A percentile compares a stretch with the other conserved stretches of the same genome.
Evolutionary conservation across 2,329 filamentous ascomycete species (phyloP).

Genomic region (Curvularia hawaiiensis): DNA sequence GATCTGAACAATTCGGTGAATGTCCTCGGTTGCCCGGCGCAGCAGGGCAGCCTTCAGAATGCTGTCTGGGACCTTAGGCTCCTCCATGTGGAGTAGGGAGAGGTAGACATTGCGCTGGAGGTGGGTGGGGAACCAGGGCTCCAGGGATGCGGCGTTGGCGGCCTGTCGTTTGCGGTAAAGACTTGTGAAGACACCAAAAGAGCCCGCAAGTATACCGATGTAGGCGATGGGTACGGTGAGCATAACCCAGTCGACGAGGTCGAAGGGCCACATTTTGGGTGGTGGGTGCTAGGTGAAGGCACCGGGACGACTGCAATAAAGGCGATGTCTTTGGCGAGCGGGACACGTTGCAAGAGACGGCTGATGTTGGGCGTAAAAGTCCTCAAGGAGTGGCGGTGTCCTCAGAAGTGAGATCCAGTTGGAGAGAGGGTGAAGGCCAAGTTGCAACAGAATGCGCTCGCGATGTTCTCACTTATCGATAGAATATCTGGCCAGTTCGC

Average conservation of each 20-base stretch:
- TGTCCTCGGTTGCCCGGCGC: constrained; percentile 88
- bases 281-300: constrained; percentile 20
- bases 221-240: constrained; percentile 89
- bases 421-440: constrained; percentile 12
- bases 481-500: constrained; percentile 36
- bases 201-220: constrained; percentile 82
- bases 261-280: constrained; percentile 44
- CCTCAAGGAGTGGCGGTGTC: constrained; percentile 25
- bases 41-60: constrained; percentile 87
- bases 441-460: constrained; percentile 7
- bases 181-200: constrained; percentile 87
- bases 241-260: constrained; percentile 76
- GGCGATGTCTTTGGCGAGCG: background rate
- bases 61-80: constrained; percentile 76
- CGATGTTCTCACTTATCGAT: constrained; percentile 19
- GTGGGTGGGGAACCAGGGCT: constrained; percentile 92
- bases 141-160: constrained; percentile 77
- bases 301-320: background rate
- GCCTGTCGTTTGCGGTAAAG: constrained; percentile 94
- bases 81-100: constrained; percentile 81
- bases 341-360: background rate
- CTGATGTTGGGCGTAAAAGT: background rate
- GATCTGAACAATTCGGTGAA: constrained; percentile 87
- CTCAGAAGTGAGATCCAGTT: constrained; percentile 11
- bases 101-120: constrained; percentile 94